A percentile compares a stretch with the other conserved stretches of the same genome.
Conservation (phyloP, 164 flowering plant genomes). For the Paratinospora sagittata region DNA sequence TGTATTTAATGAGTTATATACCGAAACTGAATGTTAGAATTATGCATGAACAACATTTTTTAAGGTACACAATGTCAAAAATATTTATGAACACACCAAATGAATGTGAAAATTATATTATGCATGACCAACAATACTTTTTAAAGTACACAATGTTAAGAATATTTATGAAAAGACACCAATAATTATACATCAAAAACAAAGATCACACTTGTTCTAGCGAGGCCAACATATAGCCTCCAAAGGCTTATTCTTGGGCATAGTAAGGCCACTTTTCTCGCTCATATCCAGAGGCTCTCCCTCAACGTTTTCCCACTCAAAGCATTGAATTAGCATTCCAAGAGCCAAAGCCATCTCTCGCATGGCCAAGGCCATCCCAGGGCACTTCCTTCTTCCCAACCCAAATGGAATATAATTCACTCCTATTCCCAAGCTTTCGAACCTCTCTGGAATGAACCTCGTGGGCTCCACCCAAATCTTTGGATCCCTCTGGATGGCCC, state of each 20-base stretch:
- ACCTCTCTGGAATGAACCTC: constrained; percentile 29
- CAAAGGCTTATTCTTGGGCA: constrained; percentile 32
- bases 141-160: too few species aligned
- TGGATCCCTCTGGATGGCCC: constrained; percentile 26
- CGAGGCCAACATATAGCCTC: constrained; percentile 29
- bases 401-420: constrained; percentile 44
- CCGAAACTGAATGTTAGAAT: too few species aligned
- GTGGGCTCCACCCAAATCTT: constrained; percentile 17
- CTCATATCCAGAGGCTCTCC: constrained; percentile 37
- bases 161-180: too few species aligned
- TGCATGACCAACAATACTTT: too few species aligned
- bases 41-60: too few species aligned
- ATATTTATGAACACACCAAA: too few species aligned
- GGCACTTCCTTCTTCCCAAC: constrained; percentile 27
- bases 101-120: too few species aligned
- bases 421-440: constrained; percentile 10
- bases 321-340: constrained; percentile 40
- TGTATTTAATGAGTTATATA: too few species aligned
- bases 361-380: constrained; percentile 36
- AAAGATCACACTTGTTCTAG: constrained; percentile 14
- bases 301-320: constrained; percentile 39
- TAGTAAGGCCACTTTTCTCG: constrained; percentile 29
- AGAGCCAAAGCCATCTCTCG: constrained; percentile 27
- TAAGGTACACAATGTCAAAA: too few species aligned
- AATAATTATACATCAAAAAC: too few species aligned